Base-by-base conservation (phyloP, 495 filamentous ascomycete genomes). In the Penicillium longicatenatum region DNA sequence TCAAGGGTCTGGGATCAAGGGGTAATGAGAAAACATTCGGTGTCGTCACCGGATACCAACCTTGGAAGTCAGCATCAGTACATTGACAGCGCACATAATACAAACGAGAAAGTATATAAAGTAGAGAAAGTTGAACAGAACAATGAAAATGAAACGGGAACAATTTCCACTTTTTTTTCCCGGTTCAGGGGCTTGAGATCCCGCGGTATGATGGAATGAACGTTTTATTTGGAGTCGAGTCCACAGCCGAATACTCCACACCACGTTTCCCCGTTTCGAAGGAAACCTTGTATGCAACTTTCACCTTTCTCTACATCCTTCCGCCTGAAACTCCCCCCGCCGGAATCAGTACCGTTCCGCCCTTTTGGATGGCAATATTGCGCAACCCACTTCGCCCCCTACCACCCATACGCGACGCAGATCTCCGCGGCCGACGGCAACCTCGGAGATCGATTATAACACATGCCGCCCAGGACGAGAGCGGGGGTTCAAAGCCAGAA, bases 401-500 rank as follows among this genome's bases (percentile, higher is more conserved):
- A 53, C 54, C 54, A 52, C 55, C 55, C 55, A 61, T 60, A 61
- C 64, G 65, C 63, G 65, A 39, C 65, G 68, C 64, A 69, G 63
- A 59, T 63, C 62, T 63, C 60, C 57, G 55, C 39, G 51, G 52
- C 35, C 49, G 48, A 59, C 60, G 46, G 54, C 58, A 59, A 44
- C 41, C 59, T 47, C 60, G 64, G 61, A 54, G 60, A 63, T 66
- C 52, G 52, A 68, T 67, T 66, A 60, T 73, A 70, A 78, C 77
- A 75, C 75, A 83, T 83, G 81, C 81, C 77, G 78, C 73, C 74
- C 68, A 91, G 86, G 82, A 85, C 83, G 55, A 92, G 89, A 82
- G 87, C 89, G 76, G 93, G 94, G 82, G 82, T 89, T 75, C 89
- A 91, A 81, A 89, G 87, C 83, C 89, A 94, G 75, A 92, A 93